phyloP scores from a whole-genome alignment of 169 alveolate species.

The Eimeria praecox region DNA sequence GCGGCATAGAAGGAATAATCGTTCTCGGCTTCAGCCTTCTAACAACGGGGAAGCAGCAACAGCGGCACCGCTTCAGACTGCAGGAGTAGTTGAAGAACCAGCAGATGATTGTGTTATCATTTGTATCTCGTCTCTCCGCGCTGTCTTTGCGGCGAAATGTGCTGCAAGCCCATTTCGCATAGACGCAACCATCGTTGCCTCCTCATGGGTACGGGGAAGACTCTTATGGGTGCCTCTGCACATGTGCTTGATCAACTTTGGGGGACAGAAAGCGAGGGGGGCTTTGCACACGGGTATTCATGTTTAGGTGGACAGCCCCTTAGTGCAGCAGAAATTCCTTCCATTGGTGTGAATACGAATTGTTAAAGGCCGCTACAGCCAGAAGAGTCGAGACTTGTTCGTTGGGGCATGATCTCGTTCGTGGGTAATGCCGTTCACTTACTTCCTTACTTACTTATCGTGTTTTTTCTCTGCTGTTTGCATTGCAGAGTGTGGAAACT shows the following conservation, averaged over 20 bases:
- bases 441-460: too few species aligned
- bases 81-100: neutral
- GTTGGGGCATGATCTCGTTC: neutral
- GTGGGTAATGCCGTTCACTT: neutral
- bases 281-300: neutral
- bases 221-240: too few species aligned
- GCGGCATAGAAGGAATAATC: neutral
- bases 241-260: neutral
- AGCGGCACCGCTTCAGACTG: neutral
- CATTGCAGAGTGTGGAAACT: constrained; percentile 36
- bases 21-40: constrained; percentile 6
- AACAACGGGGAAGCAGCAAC: neutral
- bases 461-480: neutral
- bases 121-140: constrained; percentile 44
- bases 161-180: constrained; percentile 4
- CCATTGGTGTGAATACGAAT: neutral
- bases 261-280: neutral
- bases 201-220: constrained; percentile 47
- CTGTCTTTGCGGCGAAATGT: constrained; percentile 1
- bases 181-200: neutral
- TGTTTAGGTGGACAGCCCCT: neutral
- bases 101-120: constrained; percentile 38
- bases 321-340: neutral
- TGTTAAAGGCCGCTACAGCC: neutral
- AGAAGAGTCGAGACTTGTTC: neutral